Evolutionary conservation across 208 protist genomes (phyloP).

Genomic region (Trypanosoma caninum): DNA sequence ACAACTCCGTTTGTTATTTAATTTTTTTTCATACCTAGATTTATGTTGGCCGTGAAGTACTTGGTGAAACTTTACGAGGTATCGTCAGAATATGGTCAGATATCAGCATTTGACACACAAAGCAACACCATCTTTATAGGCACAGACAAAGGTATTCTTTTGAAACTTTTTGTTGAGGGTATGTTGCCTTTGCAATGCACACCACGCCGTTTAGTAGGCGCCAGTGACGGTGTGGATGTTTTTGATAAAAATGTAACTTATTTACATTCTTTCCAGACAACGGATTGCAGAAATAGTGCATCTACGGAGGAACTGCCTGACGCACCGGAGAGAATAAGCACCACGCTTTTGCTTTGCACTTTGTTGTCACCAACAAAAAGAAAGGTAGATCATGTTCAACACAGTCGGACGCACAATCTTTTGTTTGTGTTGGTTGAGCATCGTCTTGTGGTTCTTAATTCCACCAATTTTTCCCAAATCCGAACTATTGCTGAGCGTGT

Average conservation of each 20-base stretch:
- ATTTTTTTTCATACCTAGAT: conserved; percentile 5
- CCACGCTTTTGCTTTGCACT: conserved; percentile 26
- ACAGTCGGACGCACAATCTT: conserved; percentile 59
- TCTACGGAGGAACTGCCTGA: neutral
- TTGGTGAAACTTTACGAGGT: conserved; percentile 59
- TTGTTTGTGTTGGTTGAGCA: conserved; percentile 63
- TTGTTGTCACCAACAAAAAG: conserved; percentile 8
- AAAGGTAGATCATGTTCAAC: conserved; percentile 51
- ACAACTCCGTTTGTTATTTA: neutral
- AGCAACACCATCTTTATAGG: conserved; percentile 52
- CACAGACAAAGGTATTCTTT: conserved; percentile 50
- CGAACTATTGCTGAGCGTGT: conserved; percentile 26
- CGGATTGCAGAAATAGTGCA: neutral
- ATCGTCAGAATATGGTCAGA: conserved; percentile 39
- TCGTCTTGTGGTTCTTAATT: conserved; percentile 31
- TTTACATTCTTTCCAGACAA: too few relatives aligned
- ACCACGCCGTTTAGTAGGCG: neutral
- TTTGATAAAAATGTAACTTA: neutral
- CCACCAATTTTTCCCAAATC: conserved; percentile 19
- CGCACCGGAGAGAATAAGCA: conserved; percentile 33
- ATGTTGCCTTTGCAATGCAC: neutral
- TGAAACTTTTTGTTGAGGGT: conserved; percentile 51
- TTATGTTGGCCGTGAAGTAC: conserved; percentile 53
- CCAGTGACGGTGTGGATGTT: neutral
- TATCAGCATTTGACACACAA: conserved; percentile 69